Evolutionary conservation across 768 basidiomycete species (phyloP).

Genomic region (Rhodotorula sphaerocarpa): DNA sequence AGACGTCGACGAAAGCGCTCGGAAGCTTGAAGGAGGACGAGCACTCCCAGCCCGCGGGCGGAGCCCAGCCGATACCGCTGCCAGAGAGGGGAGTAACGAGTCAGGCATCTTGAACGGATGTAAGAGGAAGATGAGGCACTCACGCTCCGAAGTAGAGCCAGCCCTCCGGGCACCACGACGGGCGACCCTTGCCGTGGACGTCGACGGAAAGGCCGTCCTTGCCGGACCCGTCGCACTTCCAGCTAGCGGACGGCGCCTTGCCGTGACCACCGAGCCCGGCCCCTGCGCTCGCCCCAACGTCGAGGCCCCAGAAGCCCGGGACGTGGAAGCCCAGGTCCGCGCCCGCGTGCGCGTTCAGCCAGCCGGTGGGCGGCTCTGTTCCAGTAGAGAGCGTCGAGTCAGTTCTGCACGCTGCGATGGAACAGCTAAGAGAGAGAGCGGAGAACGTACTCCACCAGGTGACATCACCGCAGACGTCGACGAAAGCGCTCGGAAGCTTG

Average conservation of each 20-base stretch:
- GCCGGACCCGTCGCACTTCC: constrained; percentile 3
- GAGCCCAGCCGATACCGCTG: background rate
- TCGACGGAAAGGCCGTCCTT: constrained; percentile 7
- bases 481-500: background rate
- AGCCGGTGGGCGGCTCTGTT: constrained; percentile 6
- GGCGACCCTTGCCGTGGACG: background rate
- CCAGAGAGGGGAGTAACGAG: no score
- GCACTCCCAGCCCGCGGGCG: background rate
- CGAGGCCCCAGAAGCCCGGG: constrained; percentile 1
- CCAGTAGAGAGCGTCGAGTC: background rate
- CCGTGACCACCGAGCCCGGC: no score
- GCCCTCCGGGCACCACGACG: background rate
- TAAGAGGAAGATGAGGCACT: no score
- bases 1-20: background rate
- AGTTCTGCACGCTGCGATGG: background rate
- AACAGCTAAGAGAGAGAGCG: background rate
- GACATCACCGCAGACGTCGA: background rate
- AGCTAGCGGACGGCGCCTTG: background rate
- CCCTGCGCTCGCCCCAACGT: background rate
- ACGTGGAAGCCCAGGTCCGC: constrained; percentile 1
- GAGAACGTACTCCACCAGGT: constrained; percentile 7
- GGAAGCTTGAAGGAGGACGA: background rate
- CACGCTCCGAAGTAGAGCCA: constrained; percentile 1
- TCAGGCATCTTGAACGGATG: no score
- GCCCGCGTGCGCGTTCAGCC: background rate